These are phyloP conservation scores for Euphorbia tirucalli DNA, from an alignment of 345 rosid species.

Conservation along the genomic window DNA sequence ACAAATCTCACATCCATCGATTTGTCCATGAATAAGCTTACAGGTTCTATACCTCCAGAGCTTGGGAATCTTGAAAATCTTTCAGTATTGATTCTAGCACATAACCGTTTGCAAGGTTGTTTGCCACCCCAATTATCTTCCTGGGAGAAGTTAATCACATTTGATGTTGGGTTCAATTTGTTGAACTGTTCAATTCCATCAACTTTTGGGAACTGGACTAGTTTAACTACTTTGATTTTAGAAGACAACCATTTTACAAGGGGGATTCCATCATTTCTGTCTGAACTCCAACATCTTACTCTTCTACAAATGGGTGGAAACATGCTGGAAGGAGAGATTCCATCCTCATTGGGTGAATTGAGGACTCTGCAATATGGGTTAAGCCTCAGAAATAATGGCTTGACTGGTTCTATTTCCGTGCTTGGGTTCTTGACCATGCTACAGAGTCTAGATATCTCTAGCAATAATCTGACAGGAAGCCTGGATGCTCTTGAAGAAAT, in stretches of 20 bases:
- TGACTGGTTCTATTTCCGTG: conserved; percentile 59
- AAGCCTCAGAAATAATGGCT: conserved; percentile 56
- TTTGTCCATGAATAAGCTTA: conserved; percentile 59
- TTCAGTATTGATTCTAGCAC: conserved; percentile 49
- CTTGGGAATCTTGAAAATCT: conserved; percentile 53
- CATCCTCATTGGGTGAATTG: conserved; percentile 50
- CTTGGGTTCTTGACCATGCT: conserved; percentile 42
- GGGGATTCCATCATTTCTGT: conserved; percentile 58
- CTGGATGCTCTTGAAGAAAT: conserved; percentile 41
- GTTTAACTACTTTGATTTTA: conserved; percentile 49
- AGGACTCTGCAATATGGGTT: conserved; percentile 45
- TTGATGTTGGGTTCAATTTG: conserved; percentile 63
- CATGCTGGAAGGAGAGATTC: conserved; percentile 63
- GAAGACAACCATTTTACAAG: conserved; percentile 59
- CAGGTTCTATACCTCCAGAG: conserved; percentile 55
- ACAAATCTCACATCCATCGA: conserved; percentile 46
- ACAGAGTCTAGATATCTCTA: conserved; percentile 52
- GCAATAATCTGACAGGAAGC: conserved; percentile 64
- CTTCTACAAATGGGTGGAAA: conserved; percentile 64
- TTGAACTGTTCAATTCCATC: conserved; percentile 56
- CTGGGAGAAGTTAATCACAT: conserved; percentile 37
- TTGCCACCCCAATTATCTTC: conserved; percentile 57
- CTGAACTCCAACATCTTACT: conserved; percentile 43
- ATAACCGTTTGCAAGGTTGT: conserved; percentile 56
- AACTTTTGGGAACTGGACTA: conserved; percentile 46